Evolutionary conservation across 345 rosid species (phyloP), one percentile per base, ranked within the genome.

Genomic region (Citrus cavaleriei): DNA sequence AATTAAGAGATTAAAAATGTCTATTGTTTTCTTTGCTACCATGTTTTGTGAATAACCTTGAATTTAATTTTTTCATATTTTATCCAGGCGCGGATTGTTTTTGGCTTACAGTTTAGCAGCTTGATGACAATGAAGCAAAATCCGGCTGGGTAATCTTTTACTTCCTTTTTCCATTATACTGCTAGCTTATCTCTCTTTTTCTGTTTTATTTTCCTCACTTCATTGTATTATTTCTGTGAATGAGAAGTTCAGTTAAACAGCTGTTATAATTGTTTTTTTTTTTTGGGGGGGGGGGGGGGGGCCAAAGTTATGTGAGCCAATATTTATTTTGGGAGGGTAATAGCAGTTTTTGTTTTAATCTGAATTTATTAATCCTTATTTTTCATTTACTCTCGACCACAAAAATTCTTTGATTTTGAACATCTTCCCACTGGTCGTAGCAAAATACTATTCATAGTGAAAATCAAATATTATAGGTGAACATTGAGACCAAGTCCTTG

Each of bases 101-200:
- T 93, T 58, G 98, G 98, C 86, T 82, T 93, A 77, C 88, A 85
- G 87, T 87, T 95, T 85, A 89, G 95, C 79, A 91, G 95, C 90
- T 93, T 95, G 90, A 91, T 91, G 37, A 82, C 92, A 75, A 88
- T 87, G 80, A 92, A 90, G 86, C 98, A 93, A 86, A 88, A 81
- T 83, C 79, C 84, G 58, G 84, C 84, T 81, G 90, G 98, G 98
- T 95, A 92, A 85, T 83, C 73, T 83, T 79, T 81, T 82, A 58
- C 51, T 77, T 84, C 62, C 51, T 82, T 70, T 62, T 62, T 60
- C 77, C 81, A 28, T 25, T 77, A 34, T 25, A 25, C 64, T 73
- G 64, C 6, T 78, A 73, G 61, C 71, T 18, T 78, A 38, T 12
- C 66, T 80, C 59, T 65, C 2, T 6, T 16, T 51, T 51, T 62